Evolutionary conservation across 2,329 filamentous ascomycete species (phyloP).

Genomic region (Alternaria incomplexa): DNA sequence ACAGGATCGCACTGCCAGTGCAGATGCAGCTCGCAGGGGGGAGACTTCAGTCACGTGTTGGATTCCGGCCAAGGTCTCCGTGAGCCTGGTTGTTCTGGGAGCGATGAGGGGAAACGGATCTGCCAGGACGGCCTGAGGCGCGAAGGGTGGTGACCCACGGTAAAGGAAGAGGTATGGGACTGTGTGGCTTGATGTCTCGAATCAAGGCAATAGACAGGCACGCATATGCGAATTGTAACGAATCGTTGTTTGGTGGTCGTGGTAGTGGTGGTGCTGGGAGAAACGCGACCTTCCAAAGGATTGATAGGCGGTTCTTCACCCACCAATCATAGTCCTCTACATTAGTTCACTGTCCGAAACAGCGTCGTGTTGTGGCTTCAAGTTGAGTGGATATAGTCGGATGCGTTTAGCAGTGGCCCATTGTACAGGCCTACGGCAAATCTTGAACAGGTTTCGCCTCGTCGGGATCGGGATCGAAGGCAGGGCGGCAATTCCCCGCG

Average conservation of each 20-base stretch:
- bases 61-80: background rate
- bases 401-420: background rate
- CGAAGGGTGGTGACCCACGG: background rate
- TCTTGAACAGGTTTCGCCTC: slow-evolving; percentile 1
- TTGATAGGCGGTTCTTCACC: slow-evolving; percentile 1
- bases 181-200: background rate
- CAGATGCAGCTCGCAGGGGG: background rate
- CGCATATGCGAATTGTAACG: background rate
- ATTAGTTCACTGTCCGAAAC: background rate
- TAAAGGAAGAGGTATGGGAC: background rate
- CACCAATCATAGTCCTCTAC: background rate
- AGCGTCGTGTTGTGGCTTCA: background rate
- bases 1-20: background rate
- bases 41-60: background rate
- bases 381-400: background rate
- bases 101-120: background rate
- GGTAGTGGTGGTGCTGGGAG: background rate
- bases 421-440: background rate
- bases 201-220: background rate
- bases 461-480: slow-evolving; percentile 6
- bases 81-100: background rate
- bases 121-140: background rate
- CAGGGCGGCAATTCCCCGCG: background rate
- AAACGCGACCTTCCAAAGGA: background rate
- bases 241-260: background rate